phyloP scores from a whole-genome alignment of 1,139 yeast species.

The Spencermartinsiella ligniputridi region DNA sequence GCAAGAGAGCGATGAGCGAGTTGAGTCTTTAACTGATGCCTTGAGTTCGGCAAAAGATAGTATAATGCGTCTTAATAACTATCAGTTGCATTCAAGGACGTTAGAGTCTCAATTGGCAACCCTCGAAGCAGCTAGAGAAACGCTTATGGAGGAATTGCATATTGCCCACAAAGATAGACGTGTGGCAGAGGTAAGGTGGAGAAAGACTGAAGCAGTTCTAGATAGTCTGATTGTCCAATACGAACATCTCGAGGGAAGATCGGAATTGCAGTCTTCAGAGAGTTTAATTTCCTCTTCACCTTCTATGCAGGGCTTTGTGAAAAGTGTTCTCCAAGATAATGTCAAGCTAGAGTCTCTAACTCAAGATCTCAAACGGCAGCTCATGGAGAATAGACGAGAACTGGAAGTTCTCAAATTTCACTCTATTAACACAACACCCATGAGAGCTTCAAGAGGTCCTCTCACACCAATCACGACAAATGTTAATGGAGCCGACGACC shows the following conservation, averaged over 20 bases:
- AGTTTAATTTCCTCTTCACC: background rate
- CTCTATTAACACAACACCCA: slow-evolving; percentile 2
- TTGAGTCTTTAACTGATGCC: slow-evolving; percentile 15
- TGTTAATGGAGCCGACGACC: too few species aligned
- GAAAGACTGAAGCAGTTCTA: slow-evolving; percentile 22
- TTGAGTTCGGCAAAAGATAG: slow-evolving; percentile 17
- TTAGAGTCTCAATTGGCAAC: slow-evolving; percentile 21
- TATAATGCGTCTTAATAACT: slow-evolving; percentile 17
- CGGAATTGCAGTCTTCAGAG: background rate
- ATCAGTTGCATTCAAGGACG: slow-evolving; percentile 16
- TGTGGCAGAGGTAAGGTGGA: slow-evolving; percentile 22
- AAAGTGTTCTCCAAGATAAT: slow-evolving; percentile 12
- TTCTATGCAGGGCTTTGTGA: slow-evolving; percentile 11
- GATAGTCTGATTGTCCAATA: slow-evolving; percentile 24
- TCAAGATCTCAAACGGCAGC: slow-evolving; percentile 3
- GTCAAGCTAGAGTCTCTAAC: slow-evolving; percentile 8
- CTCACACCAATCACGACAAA: background rate
- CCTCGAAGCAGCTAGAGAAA: slow-evolving; percentile 22
- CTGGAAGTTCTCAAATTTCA: slow-evolving; percentile 1
- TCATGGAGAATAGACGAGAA: slow-evolving; percentile 1
- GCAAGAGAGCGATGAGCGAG: slow-evolving; percentile 14
- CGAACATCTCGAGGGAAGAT: slow-evolving; percentile 17
- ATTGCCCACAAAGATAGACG: slow-evolving; percentile 16
- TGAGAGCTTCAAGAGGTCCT: background rate
- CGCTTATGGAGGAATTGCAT: slow-evolving; percentile 19